Evolutionary conservation across 441 rosid species (phyloP).

Genomic region (Erodium chrysanthum): DNA sequence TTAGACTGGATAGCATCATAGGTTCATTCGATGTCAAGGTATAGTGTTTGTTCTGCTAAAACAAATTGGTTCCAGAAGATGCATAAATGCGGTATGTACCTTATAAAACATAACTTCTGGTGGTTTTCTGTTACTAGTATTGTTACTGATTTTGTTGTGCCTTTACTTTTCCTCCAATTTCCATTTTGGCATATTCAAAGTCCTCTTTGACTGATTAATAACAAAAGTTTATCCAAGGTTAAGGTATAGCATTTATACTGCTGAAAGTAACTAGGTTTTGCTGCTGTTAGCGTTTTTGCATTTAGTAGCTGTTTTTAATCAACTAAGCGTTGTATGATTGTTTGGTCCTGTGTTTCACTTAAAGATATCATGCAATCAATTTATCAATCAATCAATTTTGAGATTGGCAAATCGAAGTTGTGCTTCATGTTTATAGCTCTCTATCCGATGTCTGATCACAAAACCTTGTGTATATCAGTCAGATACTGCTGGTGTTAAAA

Average conservation of each 20-base stretch:
- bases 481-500: conserved; percentile 68
- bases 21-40: neutral
- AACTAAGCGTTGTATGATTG: neutral
- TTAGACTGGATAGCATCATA: neutral
- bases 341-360: neutral
- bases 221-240: neutral
- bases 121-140: neutral
- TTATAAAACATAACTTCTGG: no score
- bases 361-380: neutral
- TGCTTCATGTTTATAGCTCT: neutral
- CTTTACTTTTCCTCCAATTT: neutral
- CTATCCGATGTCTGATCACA: conserved; percentile 5
- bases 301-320: neutral
- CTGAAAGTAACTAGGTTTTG: neutral
- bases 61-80: neutral
- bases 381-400: neutral
- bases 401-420: neutral
- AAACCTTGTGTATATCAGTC: conserved; percentile 40
- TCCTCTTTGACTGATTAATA: neutral
- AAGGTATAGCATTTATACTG: neutral
- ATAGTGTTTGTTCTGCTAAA: neutral
- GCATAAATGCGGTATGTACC: neutral
- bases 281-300: neutral
- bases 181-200: neutral
- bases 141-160: neutral